Base-by-base conservation (phyloP, 176 grass and related monocot species). In the Thalia dealbata region DNA sequence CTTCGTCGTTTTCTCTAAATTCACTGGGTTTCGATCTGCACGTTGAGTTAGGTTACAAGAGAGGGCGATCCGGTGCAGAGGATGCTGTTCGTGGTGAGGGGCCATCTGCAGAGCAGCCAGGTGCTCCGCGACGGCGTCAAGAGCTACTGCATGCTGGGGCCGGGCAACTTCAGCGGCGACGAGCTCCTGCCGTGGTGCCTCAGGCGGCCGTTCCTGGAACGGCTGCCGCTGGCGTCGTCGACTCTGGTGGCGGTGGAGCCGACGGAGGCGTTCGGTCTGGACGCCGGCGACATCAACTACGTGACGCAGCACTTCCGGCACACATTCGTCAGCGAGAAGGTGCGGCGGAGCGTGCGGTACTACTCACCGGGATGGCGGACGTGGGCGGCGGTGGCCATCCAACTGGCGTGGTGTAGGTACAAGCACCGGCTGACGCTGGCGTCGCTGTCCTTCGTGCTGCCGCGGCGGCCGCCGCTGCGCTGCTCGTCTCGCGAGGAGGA, bases 141-240 rank as follows among this genome's bases (percentile, higher is more conserved):
- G 24, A 96, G 93, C 82, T 76, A 70, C 78, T 96, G 93, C 87
- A 96, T 75, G 82, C 80, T 96, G 12, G 93, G 93, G 32, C 89
- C 93, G 0, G 89, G 93, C 1, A 97, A 97, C 84, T 97, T 92
- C 87, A 90, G 50, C 19, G 87, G 93, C 2, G 93, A 97, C 76
- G 93, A 97, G 87, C 85, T 97, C 51, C 74, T 97, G 70, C 86
- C 93, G 21, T 97, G 93, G 93, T 97, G 93, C 85, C 78, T 97
- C 29, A 76, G 93, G 0, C 84, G 89, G 1, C 89, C 89, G 12
- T 92, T 92, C 83, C 15, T 70, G 64, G 93, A 90, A 44, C 78
- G 86, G 0, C 81, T 97, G 15, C 93, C 93, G 27, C 79, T 87
- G 52, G 88, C 93, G 71, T 92, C 89, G 48, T 74, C 84, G 13